Percentiles rank a stretch among this genome's conserved stretches.
These are phyloP conservation scores for Sporothrix euskadiensis DNA, from an alignment of 2,329 filamentous ascomycete genomes.

Conservation along the genomic window DNA sequence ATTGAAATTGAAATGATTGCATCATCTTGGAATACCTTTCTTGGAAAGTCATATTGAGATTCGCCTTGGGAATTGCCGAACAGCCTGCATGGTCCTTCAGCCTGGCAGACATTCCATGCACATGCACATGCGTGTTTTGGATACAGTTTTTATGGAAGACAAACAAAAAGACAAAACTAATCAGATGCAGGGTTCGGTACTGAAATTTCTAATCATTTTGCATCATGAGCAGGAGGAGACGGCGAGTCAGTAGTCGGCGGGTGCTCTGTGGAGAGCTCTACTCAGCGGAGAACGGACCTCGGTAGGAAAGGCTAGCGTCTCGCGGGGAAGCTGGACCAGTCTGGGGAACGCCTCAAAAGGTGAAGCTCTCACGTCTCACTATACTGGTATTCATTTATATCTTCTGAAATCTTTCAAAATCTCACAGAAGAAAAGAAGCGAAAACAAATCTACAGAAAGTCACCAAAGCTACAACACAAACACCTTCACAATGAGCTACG, in stretches of 20 bases:
- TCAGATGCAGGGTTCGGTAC: not conserved
- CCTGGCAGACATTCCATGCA: not conserved
- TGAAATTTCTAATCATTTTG: not conserved
- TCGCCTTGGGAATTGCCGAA: not conserved
- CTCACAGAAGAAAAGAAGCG: not conserved
- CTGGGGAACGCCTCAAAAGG: constrained; percentile 9
- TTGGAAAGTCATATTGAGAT: not conserved
- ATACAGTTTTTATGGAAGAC: not conserved
- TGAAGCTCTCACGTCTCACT: not conserved
- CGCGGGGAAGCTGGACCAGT: constrained; percentile 24
- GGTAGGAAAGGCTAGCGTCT: constrained; percentile 20
- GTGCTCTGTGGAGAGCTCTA: not conserved
- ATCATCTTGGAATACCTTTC: not conserved
- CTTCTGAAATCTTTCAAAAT: not conserved
- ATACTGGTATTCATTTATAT: not conserved
- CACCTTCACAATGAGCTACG: constrained; percentile 23
- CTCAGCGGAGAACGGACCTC: constrained; percentile 20
- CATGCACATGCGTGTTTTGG: not conserved
- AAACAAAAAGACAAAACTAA: not conserved
- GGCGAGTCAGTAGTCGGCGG: not conserved
- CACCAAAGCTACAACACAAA: not conserved
- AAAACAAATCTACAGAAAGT: not conserved
- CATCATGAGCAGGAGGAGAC: not conserved
- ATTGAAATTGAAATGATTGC: not conserved
- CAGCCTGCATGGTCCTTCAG: not conserved